Conservation (phyloP, 176 grass and related monocot species). For the Calamus simplicifolius region DNA sequence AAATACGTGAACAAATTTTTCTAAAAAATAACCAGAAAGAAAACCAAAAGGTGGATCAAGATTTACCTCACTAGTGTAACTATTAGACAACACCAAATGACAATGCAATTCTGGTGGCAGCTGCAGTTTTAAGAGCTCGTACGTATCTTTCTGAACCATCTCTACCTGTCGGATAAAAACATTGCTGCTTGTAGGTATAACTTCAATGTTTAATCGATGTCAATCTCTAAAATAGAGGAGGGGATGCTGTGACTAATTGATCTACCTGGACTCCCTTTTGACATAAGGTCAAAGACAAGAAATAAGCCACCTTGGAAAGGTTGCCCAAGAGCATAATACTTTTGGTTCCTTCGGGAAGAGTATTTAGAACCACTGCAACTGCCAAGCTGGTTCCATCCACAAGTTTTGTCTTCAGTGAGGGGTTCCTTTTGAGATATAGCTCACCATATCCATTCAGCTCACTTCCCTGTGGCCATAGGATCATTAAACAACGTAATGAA, state of each 20-base stretch:
- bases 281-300: constrained; percentile 29
- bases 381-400: constrained; percentile 56
- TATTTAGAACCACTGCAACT: constrained; percentile 35
- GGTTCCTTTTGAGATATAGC: constrained; percentile 44
- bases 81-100: constrained; percentile 16
- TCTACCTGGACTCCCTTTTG: constrained; percentile 23
- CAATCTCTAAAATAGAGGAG: neutral
- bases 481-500: too few relatives aligned
- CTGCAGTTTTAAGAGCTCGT: constrained; percentile 24
- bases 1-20: too few relatives aligned
- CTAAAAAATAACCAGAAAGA: too few relatives aligned
- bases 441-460: constrained; percentile 45
- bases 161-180: constrained; percentile 23
- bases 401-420: constrained; percentile 28
- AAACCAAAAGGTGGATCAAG: too few relatives aligned
- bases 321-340: constrained; percentile 49
- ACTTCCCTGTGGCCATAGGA: constrained; percentile 12
- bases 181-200: too few relatives aligned
- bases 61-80: constrained; percentile 29
- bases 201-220: neutral
- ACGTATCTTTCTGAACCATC: constrained; percentile 20
- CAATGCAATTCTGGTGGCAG: constrained; percentile 22
- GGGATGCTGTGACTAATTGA: neutral
- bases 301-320: constrained; percentile 21
- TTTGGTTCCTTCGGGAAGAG: constrained; percentile 19